Evolutionary conservation across 192 early-diverging fungal species (phyloP), one percentile per base, ranked within the genome.

Genomic region (Coemansia sp.): DNA sequence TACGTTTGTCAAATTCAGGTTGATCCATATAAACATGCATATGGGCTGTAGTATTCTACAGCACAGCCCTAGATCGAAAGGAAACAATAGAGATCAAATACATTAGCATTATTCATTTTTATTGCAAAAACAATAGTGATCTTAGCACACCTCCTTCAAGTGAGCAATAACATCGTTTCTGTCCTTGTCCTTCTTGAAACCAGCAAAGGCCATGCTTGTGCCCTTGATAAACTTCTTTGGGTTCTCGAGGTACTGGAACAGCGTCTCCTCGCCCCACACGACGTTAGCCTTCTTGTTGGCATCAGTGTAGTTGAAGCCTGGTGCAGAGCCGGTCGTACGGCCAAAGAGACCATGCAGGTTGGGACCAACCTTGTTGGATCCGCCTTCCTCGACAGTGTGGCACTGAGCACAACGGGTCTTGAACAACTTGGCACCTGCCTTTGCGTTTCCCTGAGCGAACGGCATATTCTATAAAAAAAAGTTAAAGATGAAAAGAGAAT

Each of bases 341-440:
- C 91, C 91, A 56, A 96, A 90, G 47, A 98, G 68, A 51, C 94
- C 94, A 83, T 92, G 81, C 41, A 98, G 82, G 81, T 95, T 96
- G 65, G 96, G 96, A 16, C 96, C 96, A 58, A 92, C 87, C 87
- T 98, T 96, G 87, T 96, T 88, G 55, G 90, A 64, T 47, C 67
- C 77, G 39, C 46, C 69, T 12, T 44, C 76, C 58, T 98, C 93
- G 26, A 94, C 86, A 60, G 93, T 93, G 86, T 98, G 93, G 85
- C 95, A 98, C 75, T 93, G 93, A 53, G 95, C 93, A 62, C 95
- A 98, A 58, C 95, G 91, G 65, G 95, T 98, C 86, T 98, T 98
- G 89, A 98, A 98, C 67, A 80, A 68, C 71, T 80, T 80, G 64
- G 78, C 78, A 45, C 78, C 78, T 57, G 56, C 61, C 61, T 70